phyloP scores from a whole-genome alignment of 345 rosid species.

The Cardamine chenopodiifolia region DNA sequence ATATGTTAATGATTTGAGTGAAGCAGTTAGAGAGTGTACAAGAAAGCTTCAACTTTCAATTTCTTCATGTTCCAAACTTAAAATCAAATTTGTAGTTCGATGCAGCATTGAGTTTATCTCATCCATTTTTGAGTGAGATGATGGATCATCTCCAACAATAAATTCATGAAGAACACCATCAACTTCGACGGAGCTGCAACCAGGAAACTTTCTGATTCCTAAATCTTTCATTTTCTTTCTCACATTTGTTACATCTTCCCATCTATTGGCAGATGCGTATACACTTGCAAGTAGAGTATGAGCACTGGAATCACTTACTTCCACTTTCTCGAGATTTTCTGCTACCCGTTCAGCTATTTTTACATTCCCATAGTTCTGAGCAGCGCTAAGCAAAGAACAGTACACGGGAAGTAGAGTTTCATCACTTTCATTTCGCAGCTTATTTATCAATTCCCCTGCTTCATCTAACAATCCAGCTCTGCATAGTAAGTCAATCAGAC shows the following conservation, averaged over 20 bases:
- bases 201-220: conserved; percentile 72
- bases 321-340: conserved; percentile 48
- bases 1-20: not conserved
- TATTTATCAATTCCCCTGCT: conserved; percentile 61
- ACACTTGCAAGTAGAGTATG: conserved; percentile 70
- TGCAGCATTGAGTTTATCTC: conserved; percentile 49
- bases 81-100: conserved; percentile 37
- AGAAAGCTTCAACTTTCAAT: conserved; percentile 16
- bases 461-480: conserved; percentile 72
- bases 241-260: conserved; percentile 73
- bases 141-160: conserved; percentile 55
- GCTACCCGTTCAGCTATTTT: conserved; percentile 66
- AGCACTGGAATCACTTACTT: conserved; percentile 55
- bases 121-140: conserved; percentile 42
- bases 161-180: conserved; percentile 56
- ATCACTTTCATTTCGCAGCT: conserved; percentile 40
- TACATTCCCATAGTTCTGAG: conserved; percentile 62
- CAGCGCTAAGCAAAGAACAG: conserved; percentile 75
- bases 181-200: conserved; percentile 71
- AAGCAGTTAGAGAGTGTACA: not conserved
- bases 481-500: conserved; percentile 68
- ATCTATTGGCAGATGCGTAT: conserved; percentile 67
- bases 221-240: conserved; percentile 75
- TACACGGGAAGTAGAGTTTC: conserved; percentile 56
- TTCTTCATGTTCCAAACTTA: conserved; percentile 36